Evolutionary conservation across 768 basidiomycete genomes (phyloP), one percentile per base, ranked within the genome.

Genomic region (Suillus decipiens): DNA sequence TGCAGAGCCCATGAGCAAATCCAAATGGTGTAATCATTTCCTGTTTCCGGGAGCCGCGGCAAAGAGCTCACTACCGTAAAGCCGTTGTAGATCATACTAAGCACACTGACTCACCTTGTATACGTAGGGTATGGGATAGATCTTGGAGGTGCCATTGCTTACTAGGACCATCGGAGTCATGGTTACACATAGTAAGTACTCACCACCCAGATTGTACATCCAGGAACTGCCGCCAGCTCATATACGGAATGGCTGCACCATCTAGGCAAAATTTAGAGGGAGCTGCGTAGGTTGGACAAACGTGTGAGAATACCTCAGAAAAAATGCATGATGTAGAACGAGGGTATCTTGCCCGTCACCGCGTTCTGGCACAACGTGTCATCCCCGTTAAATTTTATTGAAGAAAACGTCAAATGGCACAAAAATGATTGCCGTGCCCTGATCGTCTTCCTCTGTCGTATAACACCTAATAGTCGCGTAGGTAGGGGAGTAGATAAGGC

Each of bases 321-420:
- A 57, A 39, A 56, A 39, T 41, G 56, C 24, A 57, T 56, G 19
- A 57, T 22, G 24, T 39, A 41, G 24, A 41, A 57, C 56, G 37
- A 57, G 56, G 56, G 19, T 39, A 33, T 53, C 51, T 39, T 56
- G 37, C 37, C 37, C 19, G 31, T 34, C 51, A 19, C 51, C 55
- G 55, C 39, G 37, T 57, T 19, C 17, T 11, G 17, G 37, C 15
- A 24, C 39, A 39, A 12, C 39, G 28, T 39, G 39, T 57, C 28
- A 2, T 24, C 24, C 17, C 24, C 28, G 37, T 7, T 57, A 19
- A 39, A 1, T 41, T 57, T 57, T 39, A 41, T 28, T 11, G 17
- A 28, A 10, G 11, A 28, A 57, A 57, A 57, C 56, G 56, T 57
- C 56, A 57, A 41, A 28, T 1, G 31, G 17, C 37, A 57, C 39